Percentiles rank a stretch among this genome's conserved stretches.
phyloP scores from a whole-genome alignment of 2,329 filamentous ascomycete genomes.

The Ambrosiella cleistominuta region DNA sequence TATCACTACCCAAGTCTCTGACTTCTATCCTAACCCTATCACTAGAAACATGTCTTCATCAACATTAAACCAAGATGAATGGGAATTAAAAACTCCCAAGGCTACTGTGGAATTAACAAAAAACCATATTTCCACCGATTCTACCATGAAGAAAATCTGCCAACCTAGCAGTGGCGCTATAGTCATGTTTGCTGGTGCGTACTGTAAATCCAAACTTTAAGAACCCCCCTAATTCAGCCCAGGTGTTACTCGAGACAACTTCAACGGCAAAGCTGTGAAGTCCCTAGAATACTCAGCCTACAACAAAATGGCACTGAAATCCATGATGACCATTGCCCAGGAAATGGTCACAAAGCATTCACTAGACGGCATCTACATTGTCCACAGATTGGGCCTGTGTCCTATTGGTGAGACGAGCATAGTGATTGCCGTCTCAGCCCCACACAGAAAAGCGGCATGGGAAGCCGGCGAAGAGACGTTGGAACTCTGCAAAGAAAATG shows the following conservation, averaged over 20 bases:
- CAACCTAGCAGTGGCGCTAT: conserved; percentile 59
- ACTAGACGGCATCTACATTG: conserved; percentile 58
- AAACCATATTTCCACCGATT: conserved; percentile 36
- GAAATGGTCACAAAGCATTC: conserved; percentile 40
- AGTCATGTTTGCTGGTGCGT: conserved; percentile 54
- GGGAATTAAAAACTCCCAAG: conserved; percentile 28
- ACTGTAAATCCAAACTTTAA: conserved; percentile 3
- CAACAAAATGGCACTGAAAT: conserved; percentile 47
- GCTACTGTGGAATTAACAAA: conserved; percentile 55
- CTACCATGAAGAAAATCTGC: conserved; percentile 48
- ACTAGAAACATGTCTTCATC: too few species aligned
- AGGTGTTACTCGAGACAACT: conserved; percentile 66
- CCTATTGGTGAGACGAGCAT: conserved; percentile 90
- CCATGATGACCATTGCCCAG: conserved; percentile 47
- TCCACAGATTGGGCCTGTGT: conserved; percentile 71
- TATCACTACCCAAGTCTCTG: too few species aligned
- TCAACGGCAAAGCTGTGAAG: conserved; percentile 51
- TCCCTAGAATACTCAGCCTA: conserved; percentile 64
- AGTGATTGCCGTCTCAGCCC: conserved; percentile 66
- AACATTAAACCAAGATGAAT: conserved; percentile 9
- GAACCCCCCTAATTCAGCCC: conserved; percentile 13
- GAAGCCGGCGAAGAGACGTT: conserved; percentile 73
- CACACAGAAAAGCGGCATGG: conserved; percentile 77
- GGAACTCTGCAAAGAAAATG: conserved; percentile 66
- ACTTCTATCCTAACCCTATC: too few species aligned